phyloP scores from a whole-genome alignment of 257 asterid species.

The Euphrasia confusa region DNA sequence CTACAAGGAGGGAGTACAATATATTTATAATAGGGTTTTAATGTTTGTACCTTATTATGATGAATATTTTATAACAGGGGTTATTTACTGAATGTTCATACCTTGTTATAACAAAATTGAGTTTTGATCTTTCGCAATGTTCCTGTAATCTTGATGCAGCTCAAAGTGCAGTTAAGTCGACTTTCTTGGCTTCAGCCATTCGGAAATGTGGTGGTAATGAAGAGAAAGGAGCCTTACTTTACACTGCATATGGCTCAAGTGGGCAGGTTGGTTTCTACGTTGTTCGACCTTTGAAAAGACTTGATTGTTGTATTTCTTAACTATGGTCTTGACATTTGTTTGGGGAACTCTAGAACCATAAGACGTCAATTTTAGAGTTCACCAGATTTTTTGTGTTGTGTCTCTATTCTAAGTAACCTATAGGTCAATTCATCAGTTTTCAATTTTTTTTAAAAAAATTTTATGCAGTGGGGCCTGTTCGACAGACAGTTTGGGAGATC shows the following conservation, averaged over 20 bases:
- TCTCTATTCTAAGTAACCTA: background rate
- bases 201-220: conserved; percentile 92
- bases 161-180: conserved; percentile 85
- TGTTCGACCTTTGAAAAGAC: conserved; percentile 2
- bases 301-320: conserved; percentile 4
- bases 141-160: conserved; percentile 48
- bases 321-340: background rate
- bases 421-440: background rate
- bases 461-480: conserved; percentile 79
- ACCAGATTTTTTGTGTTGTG: too few relatives aligned
- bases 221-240: conserved; percentile 71
- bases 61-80: too few relatives aligned
- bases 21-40: too few relatives aligned
- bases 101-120: conserved; percentile 13
- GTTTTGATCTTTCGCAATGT: conserved; percentile 4
- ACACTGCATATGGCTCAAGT: conserved; percentile 81
- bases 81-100: background rate
- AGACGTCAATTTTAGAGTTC: background rate
- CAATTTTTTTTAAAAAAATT: background rate
- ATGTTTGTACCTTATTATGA: too few relatives aligned
- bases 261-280: conserved; percentile 59
- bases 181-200: conserved; percentile 79
- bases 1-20: too few relatives aligned
- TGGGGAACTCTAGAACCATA: background rate
- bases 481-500: conserved; percentile 78